Conservation (phyloP, 495 filamentous ascomycete species). For the Neurospora tetrasperma region DNA sequence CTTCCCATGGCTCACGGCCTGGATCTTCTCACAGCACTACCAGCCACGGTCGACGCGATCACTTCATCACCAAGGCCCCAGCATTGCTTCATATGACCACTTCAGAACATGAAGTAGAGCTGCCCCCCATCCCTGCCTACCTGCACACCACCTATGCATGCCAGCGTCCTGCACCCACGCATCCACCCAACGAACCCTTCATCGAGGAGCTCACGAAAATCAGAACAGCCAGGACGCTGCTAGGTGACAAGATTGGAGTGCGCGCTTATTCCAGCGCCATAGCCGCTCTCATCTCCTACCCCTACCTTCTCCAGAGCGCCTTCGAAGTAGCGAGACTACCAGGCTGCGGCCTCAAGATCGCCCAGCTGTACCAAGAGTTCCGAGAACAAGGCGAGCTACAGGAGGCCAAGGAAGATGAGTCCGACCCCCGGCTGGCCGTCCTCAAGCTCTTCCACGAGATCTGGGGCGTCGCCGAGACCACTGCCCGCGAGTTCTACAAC, state of each 20-base stretch:
- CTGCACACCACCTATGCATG: conserved; percentile 70
- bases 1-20: conserved; percentile 4
- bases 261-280: conserved; percentile 86
- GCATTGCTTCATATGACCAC: conserved; percentile 49
- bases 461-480: conserved; percentile 81
- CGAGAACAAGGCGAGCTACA: conserved; percentile 44
- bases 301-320: conserved; percentile 33
- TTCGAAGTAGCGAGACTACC: conserved; percentile 63
- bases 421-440: conserved; percentile 50
- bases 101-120: conserved; percentile 53
- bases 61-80: conserved; percentile 9
- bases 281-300: conserved; percentile 74
- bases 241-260: conserved; percentile 65
- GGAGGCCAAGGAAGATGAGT: conserved; percentile 54
- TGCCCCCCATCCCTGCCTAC: conserved; percentile 59
- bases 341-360: conserved; percentile 73
- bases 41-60: conserved; percentile 3
- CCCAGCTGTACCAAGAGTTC: conserved; percentile 69
- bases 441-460: conserved; percentile 67
- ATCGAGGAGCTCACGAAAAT: conserved; percentile 68
- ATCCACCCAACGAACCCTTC: conserved; percentile 67
- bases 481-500: conserved; percentile 76
- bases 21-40: conserved; percentile 8
- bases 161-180: conserved; percentile 60
- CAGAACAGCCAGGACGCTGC: conserved; percentile 55